Percentiles rank a stretch among this genome's conserved stretches.
Conservation (phyloP, 495 filamentous ascomycete genomes). For the Lepidopterella palustris region DNA sequence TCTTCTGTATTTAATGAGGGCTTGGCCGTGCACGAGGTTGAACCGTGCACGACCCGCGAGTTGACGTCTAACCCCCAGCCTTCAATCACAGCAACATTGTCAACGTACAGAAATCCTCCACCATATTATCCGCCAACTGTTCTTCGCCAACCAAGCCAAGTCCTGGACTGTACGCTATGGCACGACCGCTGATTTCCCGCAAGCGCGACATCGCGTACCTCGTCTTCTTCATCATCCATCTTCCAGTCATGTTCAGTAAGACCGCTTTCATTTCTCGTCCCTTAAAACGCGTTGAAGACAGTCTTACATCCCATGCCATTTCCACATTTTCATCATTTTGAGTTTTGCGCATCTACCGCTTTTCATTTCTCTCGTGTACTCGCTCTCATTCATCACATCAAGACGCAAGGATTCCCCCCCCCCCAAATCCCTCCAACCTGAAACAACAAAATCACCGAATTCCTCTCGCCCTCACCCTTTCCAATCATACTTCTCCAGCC, state of each 20-base stretch:
- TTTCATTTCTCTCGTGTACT: background rate
- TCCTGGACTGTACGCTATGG: background rate
- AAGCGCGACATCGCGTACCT: slow-evolving; percentile 59
- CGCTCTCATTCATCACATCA: background rate
- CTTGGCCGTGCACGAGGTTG: too few relatives aligned
- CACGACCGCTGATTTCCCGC: slow-evolving; percentile 22
- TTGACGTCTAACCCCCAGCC: too few relatives aligned
- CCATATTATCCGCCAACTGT: background rate
- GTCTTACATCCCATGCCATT: background rate
- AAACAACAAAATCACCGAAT: too few relatives aligned
- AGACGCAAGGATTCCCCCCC: too few relatives aligned
- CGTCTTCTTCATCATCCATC: slow-evolving; percentile 59
- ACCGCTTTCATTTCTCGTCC: background rate
- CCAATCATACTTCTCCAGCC: background rate
- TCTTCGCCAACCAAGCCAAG: too few relatives aligned
- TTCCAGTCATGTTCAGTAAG: slow-evolving; percentile 64
- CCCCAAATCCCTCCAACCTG: too few relatives aligned
- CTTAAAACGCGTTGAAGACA: background rate
- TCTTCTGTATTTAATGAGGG: too few relatives aligned
- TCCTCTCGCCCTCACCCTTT: background rate
- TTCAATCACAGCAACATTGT: too few relatives aligned
- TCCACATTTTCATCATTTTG: background rate
- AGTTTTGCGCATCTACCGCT: background rate
- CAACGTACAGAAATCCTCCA: background rate
- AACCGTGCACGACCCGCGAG: too few relatives aligned